Base-by-base conservation (phyloP, 176 grass and related monocot genomes). In the Phyllostachys edulis region DNA sequence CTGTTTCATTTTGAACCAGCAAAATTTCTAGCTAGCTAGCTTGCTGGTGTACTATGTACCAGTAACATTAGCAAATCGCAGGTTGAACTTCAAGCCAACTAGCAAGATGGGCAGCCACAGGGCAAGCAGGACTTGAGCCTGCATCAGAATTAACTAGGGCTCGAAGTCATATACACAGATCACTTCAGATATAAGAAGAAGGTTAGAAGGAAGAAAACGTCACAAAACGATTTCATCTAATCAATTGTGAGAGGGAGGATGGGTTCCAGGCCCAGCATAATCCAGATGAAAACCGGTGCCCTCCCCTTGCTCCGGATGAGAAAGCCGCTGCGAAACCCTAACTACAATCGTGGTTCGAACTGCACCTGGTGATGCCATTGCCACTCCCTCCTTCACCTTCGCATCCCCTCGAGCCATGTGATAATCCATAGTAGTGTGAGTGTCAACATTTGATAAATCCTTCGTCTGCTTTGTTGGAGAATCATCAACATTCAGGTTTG, bases 171-270 rank as follows among this genome's bases (percentile, higher is more conserved):
- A 54, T 73, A 81, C 49, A 82, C 51, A 54, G 61, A 41, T 51
- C 50, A 60, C 34, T 78, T 69, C 37, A 34, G 46, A 85, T 64
- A 65, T 46, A 44, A 75, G 45, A 32, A 83, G 36, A 75, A 17
- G 54, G 73, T 41, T 29, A 71, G 39, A 61, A 20, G 67, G 20
- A 13, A 64, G n/a, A 36, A 24, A 59, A 45, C 17, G 42, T 41
- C 41, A 74, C 2, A 56, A 41, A 77, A 60, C 15, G 27, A 79
- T 36, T 16, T 27, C 59, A 66, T 78, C 34, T 64, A 63, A 61
- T 91, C 78, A 97, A 46, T 97, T 97, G 87, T 97, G 95, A 84
- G 74, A 81, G 56, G 95, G 95, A 16, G 90, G 23, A 36, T 92
- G 92, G 13, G 92, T 91, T 49, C 76, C 89, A 63, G 95, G 95